These are phyloP conservation scores for Penicillium sp. DNA, from an alignment of 2,329 filamentous ascomycete genomes.

Conservation along the genomic window DNA sequence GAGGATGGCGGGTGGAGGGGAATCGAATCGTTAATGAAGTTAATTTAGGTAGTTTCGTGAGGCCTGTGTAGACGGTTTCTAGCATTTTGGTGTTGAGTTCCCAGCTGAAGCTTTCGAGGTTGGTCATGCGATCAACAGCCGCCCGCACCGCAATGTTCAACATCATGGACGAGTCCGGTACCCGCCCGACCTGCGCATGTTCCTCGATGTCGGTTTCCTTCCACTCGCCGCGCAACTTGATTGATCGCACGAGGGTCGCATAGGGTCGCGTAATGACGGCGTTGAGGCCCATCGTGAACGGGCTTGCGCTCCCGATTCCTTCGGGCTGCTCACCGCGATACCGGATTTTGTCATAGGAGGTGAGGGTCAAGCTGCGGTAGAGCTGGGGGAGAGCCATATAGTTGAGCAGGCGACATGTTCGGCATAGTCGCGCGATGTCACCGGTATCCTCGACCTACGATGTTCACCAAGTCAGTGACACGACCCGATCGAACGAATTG, in stretches of 20 bases:
- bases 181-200: slow-evolving; percentile 59
- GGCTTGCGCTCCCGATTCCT: slow-evolving; percentile 64
- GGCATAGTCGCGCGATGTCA: slow-evolving; percentile 62
- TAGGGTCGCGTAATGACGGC: slow-evolving; percentile 62
- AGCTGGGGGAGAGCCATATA: slow-evolving; percentile 67
- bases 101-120: slow-evolving; percentile 62
- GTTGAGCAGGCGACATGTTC: slow-evolving; percentile 64
- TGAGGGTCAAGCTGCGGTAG: slow-evolving; percentile 60
- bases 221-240: slow-evolving; percentile 61
- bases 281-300: slow-evolving; percentile 66
- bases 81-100: slow-evolving; percentile 64
- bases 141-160: slow-evolving; percentile 63
- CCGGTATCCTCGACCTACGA: slow-evolving; percentile 60
- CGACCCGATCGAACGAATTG: neutral
- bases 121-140: slow-evolving; percentile 62
- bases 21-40: slow-evolving; percentile 60
- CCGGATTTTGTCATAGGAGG: slow-evolving; percentile 62
- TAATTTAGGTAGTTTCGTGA: slow-evolving; percentile 55
- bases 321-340: slow-evolving; percentile 62
- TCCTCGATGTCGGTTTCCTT: slow-evolving; percentile 61
- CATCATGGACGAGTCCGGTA: slow-evolving; percentile 68
- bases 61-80: slow-evolving; percentile 61
- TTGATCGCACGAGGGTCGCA: slow-evolving; percentile 56
- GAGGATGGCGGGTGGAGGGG: slow-evolving; percentile 59
- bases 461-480: slow-evolving; percentile 16